These are phyloP conservation scores for Tylopilus felleus DNA, from an alignment of 768 basidiomycete species.

Conservation along the genomic window DNA sequence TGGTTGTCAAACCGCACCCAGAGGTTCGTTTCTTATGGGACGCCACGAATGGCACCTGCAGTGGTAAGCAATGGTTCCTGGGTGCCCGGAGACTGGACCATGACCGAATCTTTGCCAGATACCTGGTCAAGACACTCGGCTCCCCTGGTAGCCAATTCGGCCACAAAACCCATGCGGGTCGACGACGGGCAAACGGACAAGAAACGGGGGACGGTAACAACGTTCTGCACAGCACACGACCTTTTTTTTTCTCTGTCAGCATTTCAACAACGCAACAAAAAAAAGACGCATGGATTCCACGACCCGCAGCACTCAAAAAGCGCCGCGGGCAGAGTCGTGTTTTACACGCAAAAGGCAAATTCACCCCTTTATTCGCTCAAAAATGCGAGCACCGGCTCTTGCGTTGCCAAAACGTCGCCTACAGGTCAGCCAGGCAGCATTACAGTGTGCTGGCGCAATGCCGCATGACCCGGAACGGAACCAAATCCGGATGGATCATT, in stretches of 20 bases:
- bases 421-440: background rate
- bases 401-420: background rate
- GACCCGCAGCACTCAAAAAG: constrained; percentile 79
- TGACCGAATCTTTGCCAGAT: background rate
- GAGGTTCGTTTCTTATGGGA: background rate
- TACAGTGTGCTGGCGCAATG: background rate
- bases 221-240: constrained; percentile 11
- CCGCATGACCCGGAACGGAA: background rate
- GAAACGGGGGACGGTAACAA: background rate
- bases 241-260: background rate
- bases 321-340: constrained; percentile 59
- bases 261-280: background rate
- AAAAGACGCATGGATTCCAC: constrained; percentile 42
- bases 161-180: background rate
- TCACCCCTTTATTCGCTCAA: constrained; percentile 63
- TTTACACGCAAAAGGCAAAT: constrained; percentile 57
- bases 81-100: background rate
- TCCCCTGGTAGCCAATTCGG: background rate
- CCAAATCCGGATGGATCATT: background rate
- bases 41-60: background rate
- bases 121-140: too few relatives aligned
- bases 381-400: constrained; percentile 54
- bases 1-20: background rate
- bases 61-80: background rate
- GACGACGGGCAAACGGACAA: background rate